Conservation (phyloP, 2,329 filamentous ascomycete genomes). For the Penicillium sp. region DNA sequence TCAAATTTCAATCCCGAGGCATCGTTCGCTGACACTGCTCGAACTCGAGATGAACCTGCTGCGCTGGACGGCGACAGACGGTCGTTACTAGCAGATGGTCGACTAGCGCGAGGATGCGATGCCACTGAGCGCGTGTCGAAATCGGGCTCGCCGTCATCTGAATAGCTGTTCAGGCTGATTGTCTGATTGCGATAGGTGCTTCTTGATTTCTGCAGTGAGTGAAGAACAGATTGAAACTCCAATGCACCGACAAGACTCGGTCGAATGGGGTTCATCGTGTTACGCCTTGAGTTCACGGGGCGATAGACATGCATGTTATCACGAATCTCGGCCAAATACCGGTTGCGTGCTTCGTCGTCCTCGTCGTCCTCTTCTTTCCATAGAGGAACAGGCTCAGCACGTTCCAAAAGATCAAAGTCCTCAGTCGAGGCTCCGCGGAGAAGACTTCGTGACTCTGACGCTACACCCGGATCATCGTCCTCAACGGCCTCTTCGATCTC, state of each 20-base stretch:
- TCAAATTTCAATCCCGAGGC: constrained; percentile 49
- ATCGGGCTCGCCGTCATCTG: constrained; percentile 57
- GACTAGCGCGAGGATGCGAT: constrained; percentile 45
- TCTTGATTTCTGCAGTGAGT: constrained; percentile 78
- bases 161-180: constrained; percentile 68
- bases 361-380: constrained; percentile 54
- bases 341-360: constrained; percentile 55
- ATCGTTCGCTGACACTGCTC: constrained; percentile 62
- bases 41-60: constrained; percentile 33
- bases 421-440: constrained; percentile 53
- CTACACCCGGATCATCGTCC: constrained; percentile 52
- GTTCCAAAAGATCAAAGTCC: constrained; percentile 63
- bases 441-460: constrained; percentile 46
- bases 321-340: constrained; percentile 74
- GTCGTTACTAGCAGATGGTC: constrained; percentile 19
- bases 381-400: constrained; percentile 44
- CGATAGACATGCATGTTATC: constrained; percentile 89
- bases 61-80: constrained; percentile 27
- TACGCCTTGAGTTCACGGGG: constrained; percentile 62
- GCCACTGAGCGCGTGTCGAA: constrained; percentile 48
- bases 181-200: constrained; percentile 66
- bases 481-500: constrained; percentile 56
- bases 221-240: constrained; percentile 87
- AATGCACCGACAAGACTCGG: constrained; percentile 90
- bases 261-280: constrained; percentile 77